These are phyloP conservation scores for Claviceps arundinis DNA, from an alignment of 2,329 filamentous ascomycete species.

Conservation along the genomic window DNA sequence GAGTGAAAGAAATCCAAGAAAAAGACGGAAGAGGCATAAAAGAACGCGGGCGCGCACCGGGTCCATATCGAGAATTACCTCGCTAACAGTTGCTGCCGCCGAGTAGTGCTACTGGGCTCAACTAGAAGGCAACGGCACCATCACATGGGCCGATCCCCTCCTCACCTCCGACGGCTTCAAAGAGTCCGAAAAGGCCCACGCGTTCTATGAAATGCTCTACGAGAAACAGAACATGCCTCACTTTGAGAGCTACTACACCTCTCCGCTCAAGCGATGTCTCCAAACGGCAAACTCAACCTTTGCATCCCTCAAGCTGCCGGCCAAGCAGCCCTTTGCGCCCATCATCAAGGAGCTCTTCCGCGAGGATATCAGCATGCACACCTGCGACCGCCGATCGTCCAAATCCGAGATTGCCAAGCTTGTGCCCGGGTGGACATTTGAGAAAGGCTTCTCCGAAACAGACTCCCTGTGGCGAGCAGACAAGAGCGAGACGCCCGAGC, in stretches of 20 bases:
- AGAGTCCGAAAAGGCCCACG: constrained; percentile 44
- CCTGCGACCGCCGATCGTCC: constrained; percentile 49
- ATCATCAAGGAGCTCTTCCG: constrained; percentile 51
- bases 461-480: constrained; percentile 31
- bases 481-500: constrained; percentile 28
- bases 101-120: constrained; percentile 50
- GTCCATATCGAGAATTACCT: neutral
- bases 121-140: constrained; percentile 49
- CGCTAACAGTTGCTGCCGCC: neutral
- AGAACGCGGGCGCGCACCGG: too few relatives aligned
- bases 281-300: constrained; percentile 52
- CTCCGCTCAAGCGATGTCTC: constrained; percentile 49
- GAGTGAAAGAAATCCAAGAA: neutral
- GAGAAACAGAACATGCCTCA: constrained; percentile 39
- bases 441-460: constrained; percentile 46
- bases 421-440: constrained; percentile 42
- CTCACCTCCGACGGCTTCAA: constrained; percentile 43
- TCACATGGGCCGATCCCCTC: constrained; percentile 48
- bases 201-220: constrained; percentile 45
- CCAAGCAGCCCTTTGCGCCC: constrained; percentile 38
- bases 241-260: constrained; percentile 52
- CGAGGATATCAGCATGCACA: constrained; percentile 54
- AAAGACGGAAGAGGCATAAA: neutral
- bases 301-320: constrained; percentile 35
- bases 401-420: constrained; percentile 37